phyloP scores from a whole-genome alignment of 176 grass and related monocot species.

The Aegilops speltoides region DNA sequence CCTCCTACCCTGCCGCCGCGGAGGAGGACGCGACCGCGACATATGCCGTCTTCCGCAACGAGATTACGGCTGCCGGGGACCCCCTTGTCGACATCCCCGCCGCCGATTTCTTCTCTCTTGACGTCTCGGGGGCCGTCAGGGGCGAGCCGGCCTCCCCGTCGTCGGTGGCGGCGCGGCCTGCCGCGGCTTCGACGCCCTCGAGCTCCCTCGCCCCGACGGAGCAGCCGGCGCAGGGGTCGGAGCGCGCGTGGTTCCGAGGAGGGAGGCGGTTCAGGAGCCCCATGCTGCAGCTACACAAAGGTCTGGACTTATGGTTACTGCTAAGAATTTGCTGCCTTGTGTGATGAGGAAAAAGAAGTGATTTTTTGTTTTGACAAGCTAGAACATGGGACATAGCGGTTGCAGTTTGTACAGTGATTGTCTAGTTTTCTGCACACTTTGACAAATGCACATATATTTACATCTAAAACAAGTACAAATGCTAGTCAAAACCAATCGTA shows the following conservation, averaged over 20 bases:
- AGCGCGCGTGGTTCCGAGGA: constrained; percentile 73
- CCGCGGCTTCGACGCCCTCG: background rate
- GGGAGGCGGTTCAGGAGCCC: constrained; percentile 76
- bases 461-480: background rate
- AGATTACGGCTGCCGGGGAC: constrained; percentile 63
- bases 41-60: constrained; percentile 80
- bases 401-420: background rate
- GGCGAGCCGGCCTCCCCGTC: background rate
- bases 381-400: background rate
- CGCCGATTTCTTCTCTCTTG: constrained; percentile 79
- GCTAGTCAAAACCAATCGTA: background rate
- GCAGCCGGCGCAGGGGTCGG: constrained; percentile 52
- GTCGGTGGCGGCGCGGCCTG: background rate
- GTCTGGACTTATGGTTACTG: constrained; percentile 20
- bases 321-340: background rate
- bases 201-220: constrained; percentile 20
- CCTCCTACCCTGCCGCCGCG: background rate
- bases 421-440: background rate
- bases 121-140: constrained; percentile 28
- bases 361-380: background rate
- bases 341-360: background rate
- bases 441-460: background rate
- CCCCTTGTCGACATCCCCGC: constrained; percentile 42
- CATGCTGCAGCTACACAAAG: constrained; percentile 98
- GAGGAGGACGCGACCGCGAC: constrained; percentile 35